Base-by-base conservation (phyloP, 2,329 filamentous ascomycete species). In the Paecilomyces formosus region DNA sequence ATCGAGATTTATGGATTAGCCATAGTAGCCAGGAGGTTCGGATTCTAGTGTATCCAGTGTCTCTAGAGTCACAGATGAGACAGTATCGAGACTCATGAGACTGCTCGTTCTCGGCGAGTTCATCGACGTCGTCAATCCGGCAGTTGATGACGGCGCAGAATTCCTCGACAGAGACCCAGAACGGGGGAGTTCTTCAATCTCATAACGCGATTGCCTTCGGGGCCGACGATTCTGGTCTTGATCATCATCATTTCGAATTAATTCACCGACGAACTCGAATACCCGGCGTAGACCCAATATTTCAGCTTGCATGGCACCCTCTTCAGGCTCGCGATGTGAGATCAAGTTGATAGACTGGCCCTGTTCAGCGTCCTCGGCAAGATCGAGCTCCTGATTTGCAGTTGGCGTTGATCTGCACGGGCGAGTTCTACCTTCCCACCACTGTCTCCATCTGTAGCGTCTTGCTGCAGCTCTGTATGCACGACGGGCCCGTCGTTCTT, bases 381-480 rank as follows among this genome's bases (percentile, higher is more conserved):
- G 71, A 54, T 68, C 72, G 54, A 68, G 68, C 58, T 58, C 63
- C 33, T 68, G 65, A 57, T 70, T 68, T 61, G 57, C 55, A n/a
- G 33, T 79, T 60, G 80, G 74, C 24, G 64, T 64, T 31, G 70
- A 68, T 49, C 67, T 72, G 55, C 64, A 66, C 58, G 56, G 71
- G 57, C 71, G 69, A 55, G 68, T 66, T 49, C 72, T 66, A 2
- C 70, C 66, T 39, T 70, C 69, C 80, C 81, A 83, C 74, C 79
- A 82, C 55, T 78, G 75, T 33, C 75, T 73, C 74, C 80, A 78
- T 49, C 77, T 74, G 53, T 82, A 79, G 30, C 78, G 72, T 22
- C 80, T 76, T 21, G 82, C 82, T 30, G 82, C 81, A 31, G 78
- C 75, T 51, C 77, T 78, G 63, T 85, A 85, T 7, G 79, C 75